Evolutionary conservation across 1,284 basidiomycete genomes (phyloP).

Genomic region (Sphaerobolus stellatus): DNA sequence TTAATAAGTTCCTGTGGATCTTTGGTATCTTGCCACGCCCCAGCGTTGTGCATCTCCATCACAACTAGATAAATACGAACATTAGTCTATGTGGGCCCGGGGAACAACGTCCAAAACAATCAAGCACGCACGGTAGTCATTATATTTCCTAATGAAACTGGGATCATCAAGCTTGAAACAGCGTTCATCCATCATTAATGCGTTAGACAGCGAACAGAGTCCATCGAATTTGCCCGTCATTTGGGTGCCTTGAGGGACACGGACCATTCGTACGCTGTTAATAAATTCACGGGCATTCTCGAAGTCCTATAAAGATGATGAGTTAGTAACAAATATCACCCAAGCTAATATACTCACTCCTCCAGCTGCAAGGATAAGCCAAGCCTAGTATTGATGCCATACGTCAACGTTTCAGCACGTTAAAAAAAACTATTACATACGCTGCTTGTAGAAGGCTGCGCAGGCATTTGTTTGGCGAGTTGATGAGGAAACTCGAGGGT

Average conservation of each 20-base stretch:
- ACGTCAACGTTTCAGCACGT: background rate
- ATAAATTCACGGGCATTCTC: background rate
- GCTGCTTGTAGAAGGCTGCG: slow-evolving; percentile 24
- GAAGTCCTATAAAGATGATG: background rate
- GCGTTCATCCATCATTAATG: background rate
- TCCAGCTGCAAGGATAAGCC: slow-evolving; percentile 34
- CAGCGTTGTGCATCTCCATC: background rate
- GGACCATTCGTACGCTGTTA: background rate
- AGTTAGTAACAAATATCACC: background rate
- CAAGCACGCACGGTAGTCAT: slow-evolving; percentile 1
- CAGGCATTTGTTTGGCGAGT: slow-evolving; percentile 18
- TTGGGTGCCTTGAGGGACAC: background rate
- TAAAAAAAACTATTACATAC: slow-evolving; percentile 20
- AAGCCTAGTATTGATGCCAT: slow-evolving; percentile 26
- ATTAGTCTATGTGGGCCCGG: background rate
- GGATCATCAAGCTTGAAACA: background rate
- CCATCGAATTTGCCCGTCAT: background rate
- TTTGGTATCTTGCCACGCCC: background rate
- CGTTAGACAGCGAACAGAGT: background rate
- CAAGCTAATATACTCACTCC: slow-evolving; percentile 21
- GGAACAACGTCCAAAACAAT: background rate
- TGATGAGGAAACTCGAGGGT: slow-evolving; percentile 28
- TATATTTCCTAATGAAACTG: background rate
- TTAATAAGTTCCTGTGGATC: background rate
- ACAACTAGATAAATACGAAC: background rate